Evolutionary conservation across 352 stramenopile genomes (phyloP).

Genomic region (Elongisporangium senticosum): DNA sequence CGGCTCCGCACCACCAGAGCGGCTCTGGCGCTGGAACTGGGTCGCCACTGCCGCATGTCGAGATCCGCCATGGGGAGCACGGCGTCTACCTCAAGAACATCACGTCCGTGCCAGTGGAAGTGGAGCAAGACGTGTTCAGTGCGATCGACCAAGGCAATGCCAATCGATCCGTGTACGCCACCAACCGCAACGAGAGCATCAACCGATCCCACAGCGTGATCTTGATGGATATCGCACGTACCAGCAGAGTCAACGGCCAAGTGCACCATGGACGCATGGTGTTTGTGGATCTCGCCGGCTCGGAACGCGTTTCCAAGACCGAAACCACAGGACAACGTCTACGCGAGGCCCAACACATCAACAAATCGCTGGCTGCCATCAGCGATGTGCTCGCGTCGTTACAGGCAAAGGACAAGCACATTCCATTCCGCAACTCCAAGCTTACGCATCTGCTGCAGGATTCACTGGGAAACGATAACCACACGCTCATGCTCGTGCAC

Average conservation of each 20-base stretch:
- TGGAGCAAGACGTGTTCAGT: slow-evolving; percentile 26
- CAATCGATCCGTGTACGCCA: slow-evolving; percentile 22
- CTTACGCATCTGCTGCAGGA: slow-evolving; percentile 82
- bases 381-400: slow-evolving; percentile 66
- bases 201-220: slow-evolving; percentile 58
- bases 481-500: slow-evolving; percentile 59
- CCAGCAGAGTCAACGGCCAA: slow-evolving; percentile 36
- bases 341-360: slow-evolving; percentile 73
- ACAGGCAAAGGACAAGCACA: slow-evolving; percentile 72
- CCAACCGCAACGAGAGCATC: slow-evolving; percentile 30
- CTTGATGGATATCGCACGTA: slow-evolving; percentile 48
- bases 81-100: slow-evolving; percentile 73
- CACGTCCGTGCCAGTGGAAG: slow-evolving; percentile 26
- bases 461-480: slow-evolving; percentile 36
- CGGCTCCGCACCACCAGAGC: slow-evolving; percentile 1
- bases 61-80: slow-evolving; percentile 71
- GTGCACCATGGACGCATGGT: slow-evolving; percentile 39
- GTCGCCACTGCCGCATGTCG: slow-evolving; percentile 23
- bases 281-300: slow-evolving; percentile 77
- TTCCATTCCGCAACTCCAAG: slow-evolving; percentile 83
- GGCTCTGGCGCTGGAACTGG: slow-evolving; percentile 12
- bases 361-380: slow-evolving; percentile 74
- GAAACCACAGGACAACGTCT: slow-evolving; percentile 30
- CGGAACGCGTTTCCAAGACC: slow-evolving; percentile 56
- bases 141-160: slow-evolving; percentile 28